These are phyloP conservation scores for Collybia nuda DNA, from an alignment of 768 basidiomycete genomes.

Conservation along the genomic window DNA sequence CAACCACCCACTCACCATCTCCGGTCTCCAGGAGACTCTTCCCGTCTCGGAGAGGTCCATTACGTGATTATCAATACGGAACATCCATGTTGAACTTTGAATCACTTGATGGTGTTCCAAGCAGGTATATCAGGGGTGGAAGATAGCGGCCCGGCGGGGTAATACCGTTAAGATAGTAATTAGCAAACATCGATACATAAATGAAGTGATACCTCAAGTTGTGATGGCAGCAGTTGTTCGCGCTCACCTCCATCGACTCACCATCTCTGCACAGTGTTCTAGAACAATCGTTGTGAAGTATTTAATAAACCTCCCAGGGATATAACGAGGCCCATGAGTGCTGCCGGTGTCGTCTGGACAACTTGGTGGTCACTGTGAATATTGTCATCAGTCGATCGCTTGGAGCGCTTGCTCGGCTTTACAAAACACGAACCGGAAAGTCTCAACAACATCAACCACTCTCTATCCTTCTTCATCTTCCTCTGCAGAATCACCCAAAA, in stretches of 20 bases:
- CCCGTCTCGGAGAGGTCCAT: too few relatives aligned
- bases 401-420: background rate
- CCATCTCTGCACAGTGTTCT: background rate
- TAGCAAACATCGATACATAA: background rate
- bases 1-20: too few relatives aligned
- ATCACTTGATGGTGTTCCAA: too few relatives aligned
- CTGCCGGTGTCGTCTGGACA: slow-evolving; percentile 11
- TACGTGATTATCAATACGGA: too few relatives aligned
- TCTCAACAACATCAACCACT: slow-evolving; percentile 5
- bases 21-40: too few relatives aligned
- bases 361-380: slow-evolving; percentile 3
- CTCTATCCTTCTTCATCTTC: background rate
- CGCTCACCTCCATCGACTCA: background rate
- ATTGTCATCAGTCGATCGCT: background rate
- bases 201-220: background rate
- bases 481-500: background rate
- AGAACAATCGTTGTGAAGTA: background rate
- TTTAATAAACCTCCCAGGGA: background rate
- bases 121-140: too few relatives aligned
- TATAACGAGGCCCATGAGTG: background rate
- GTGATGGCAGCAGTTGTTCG: slow-evolving; percentile 2
- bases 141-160: too few relatives aligned
- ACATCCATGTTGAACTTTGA: too few relatives aligned
- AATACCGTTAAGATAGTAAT: background rate
- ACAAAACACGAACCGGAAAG: background rate